Conservation (phyloP, 1,139 yeast species). For the Magnusiomyces paraingens region DNA sequence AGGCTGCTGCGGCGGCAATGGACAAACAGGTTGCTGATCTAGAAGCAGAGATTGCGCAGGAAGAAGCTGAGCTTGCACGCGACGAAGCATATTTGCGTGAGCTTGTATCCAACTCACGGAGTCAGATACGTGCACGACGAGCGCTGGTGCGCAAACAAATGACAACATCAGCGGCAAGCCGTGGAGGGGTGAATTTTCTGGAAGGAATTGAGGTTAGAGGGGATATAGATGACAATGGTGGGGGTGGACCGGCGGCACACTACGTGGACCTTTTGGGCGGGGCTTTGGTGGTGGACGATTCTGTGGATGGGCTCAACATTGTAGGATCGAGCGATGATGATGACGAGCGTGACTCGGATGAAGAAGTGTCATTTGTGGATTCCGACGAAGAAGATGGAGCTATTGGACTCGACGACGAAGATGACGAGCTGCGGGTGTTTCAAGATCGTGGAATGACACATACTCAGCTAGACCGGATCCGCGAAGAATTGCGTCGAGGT, state of each 20-base stretch:
- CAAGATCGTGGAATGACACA: not conserved
- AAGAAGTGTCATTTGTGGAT: not conserved
- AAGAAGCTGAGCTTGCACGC: constrained; percentile 15
- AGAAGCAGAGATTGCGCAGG: constrained; percentile 21
- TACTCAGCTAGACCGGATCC: no score
- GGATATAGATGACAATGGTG: no score
- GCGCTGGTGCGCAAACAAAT: not conserved
- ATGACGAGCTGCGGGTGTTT: not conserved
- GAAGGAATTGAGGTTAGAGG: not conserved
- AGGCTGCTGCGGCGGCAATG: constrained; percentile 21
- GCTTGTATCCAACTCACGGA: constrained; percentile 12
- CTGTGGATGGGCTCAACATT: not conserved
- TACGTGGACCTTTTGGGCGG: no score
- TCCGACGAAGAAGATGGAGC: not conserved
- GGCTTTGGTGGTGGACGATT: not conserved
- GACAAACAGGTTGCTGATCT: constrained; percentile 23
- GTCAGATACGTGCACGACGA: constrained; percentile 5
- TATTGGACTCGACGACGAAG: not conserved
- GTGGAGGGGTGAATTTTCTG: constrained; percentile 3
- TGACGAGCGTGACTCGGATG: not conserved
- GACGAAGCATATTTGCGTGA: constrained; percentile 16
- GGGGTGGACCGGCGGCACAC: no score
- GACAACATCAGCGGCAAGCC: not conserved
- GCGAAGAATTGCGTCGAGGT: no score
- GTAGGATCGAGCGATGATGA: not conserved